Evolutionary conservation across 164 flowering plant species (phyloP), one percentile per base, ranked within the genome.

Genomic region (Umbellularia californica): DNA sequence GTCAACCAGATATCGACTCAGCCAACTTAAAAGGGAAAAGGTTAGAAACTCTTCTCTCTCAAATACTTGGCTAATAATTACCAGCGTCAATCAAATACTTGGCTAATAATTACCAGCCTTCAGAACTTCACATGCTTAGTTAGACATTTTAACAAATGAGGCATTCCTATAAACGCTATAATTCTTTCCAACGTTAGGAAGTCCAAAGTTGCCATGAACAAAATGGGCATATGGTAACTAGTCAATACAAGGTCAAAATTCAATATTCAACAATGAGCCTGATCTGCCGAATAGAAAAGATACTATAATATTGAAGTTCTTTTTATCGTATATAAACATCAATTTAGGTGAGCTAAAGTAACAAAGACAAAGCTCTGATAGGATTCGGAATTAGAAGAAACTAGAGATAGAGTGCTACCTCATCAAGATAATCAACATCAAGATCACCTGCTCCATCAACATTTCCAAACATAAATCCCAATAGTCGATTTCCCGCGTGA

Each of bases 381-480:
- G 60, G 60, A 17, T 55, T 55, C 19, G n/a, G 60, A 55, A 15
- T 15, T 17, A 74, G 22, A 14, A 20, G 25, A 6, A 74, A 6
- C 24, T 3, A 74, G 24, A 33, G 68, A 65, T n/a, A 50, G 64
- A 33, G 24, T 19, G 14, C 79, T 82, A 84, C 99, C 98, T 92
- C 96, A 77, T 93, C 99, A 79, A 95, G 98, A 79, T 95, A 95
- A 87, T 95, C 99, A 65, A 82, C 95, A 76, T 95, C 99, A 64
- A 95, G 93, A 79, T 93, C 98, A 69, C 99, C 99, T n/a, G 97
- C 80, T 47, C 81, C 84, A 75, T 95, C 98, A 74, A 95, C 97
- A 87, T 95, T 95, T 50, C 99, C 99, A 78, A 95, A 95, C 96
- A 95, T 90, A 85, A 95, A 95, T 19, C 98, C 99, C 81, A 95